Conservation (phyloP, 306 rosid species). For the Betula pendula region DNA sequence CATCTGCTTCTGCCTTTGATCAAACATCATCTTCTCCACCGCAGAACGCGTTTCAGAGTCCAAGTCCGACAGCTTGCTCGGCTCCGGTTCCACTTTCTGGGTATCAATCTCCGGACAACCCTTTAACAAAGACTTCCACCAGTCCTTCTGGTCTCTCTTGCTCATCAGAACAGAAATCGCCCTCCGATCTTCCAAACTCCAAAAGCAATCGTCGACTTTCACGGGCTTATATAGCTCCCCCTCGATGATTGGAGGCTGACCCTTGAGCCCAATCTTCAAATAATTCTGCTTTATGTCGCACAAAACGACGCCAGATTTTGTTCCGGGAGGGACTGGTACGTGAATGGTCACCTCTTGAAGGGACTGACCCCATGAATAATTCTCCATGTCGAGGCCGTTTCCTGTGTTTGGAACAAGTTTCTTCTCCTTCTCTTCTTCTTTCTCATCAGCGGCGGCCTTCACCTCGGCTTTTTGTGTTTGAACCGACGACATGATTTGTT, state of each 20-base stretch:
- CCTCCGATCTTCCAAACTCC: constrained; percentile 14
- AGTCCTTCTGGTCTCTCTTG: not conserved
- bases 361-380: no score
- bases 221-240: constrained; percentile 13
- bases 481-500: constrained; percentile 8
- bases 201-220: constrained; percentile 6
- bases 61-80: constrained; percentile 3
- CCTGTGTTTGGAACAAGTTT: not conserved
- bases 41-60: constrained; percentile 4
- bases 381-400: no score
- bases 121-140: constrained; percentile 15
- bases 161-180: not conserved
- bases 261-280: constrained; percentile 20
- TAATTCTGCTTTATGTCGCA: no score
- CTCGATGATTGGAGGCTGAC: constrained; percentile 11
- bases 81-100: constrained; percentile 11
- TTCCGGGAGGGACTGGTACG: no score
- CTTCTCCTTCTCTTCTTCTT: not conserved
- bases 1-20: constrained; percentile 18
- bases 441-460: not conserved
- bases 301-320: no score
- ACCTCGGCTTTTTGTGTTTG: not conserved
- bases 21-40: constrained; percentile 23
- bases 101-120: constrained; percentile 15
- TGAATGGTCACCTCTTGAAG: no score